phyloP scores from a whole-genome alignment of 768 basidiomycete genomes.

The Amanita thiersii region DNA sequence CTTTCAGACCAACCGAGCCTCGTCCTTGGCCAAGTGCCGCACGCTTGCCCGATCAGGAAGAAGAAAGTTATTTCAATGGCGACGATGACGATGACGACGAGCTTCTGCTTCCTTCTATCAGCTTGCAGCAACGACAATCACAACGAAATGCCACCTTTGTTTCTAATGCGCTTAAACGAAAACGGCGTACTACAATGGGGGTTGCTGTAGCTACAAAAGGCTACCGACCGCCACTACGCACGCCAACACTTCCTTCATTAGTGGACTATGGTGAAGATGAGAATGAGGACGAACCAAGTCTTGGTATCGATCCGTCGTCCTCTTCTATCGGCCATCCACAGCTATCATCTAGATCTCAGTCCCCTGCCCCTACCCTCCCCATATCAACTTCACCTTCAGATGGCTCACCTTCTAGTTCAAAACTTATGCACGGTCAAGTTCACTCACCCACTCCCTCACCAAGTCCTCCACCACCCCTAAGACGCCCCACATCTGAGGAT shows the following conservation, averaged over 20 bases:
- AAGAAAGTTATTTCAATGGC: slow-evolving; percentile 91
- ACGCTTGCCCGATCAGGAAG: slow-evolving; percentile 59
- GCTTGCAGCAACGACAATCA: slow-evolving; percentile 14
- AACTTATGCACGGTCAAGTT: slow-evolving; percentile 28
- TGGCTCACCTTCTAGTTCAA: slow-evolving; percentile 21
- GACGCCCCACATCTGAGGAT: slow-evolving; percentile 23
- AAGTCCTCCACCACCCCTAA: slow-evolving; percentile 38
- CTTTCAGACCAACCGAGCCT: slow-evolving; percentile 28
- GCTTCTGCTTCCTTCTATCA: slow-evolving; percentile 25
- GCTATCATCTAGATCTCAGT: slow-evolving; percentile 6
- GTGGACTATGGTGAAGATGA: slow-evolving; percentile 78
- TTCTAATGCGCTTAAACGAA: slow-evolving; percentile 45
- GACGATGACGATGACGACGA: slow-evolving; percentile 71
- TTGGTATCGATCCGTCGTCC: slow-evolving; percentile 1
- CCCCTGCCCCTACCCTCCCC: slow-evolving; percentile 12
- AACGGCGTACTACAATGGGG: slow-evolving; percentile 40
- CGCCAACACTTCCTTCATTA: slow-evolving; percentile 50
- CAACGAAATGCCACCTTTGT: slow-evolving; percentile 25
- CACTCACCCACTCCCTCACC: slow-evolving; percentile 18
- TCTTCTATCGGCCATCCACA: slow-evolving; percentile 2
- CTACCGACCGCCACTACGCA: slow-evolving; percentile 40
- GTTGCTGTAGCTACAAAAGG: slow-evolving; percentile 36
- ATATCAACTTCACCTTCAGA: slow-evolving; percentile 7
- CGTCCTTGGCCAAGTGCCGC: slow-evolving; percentile 38
- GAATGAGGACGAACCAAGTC: slow-evolving; percentile 31